A percentile compares a stretch with the other conserved stretches of the same genome.
phyloP scores from a whole-genome alignment of 106 monocot species.

The Dactylorhiza incarnata region DNA sequence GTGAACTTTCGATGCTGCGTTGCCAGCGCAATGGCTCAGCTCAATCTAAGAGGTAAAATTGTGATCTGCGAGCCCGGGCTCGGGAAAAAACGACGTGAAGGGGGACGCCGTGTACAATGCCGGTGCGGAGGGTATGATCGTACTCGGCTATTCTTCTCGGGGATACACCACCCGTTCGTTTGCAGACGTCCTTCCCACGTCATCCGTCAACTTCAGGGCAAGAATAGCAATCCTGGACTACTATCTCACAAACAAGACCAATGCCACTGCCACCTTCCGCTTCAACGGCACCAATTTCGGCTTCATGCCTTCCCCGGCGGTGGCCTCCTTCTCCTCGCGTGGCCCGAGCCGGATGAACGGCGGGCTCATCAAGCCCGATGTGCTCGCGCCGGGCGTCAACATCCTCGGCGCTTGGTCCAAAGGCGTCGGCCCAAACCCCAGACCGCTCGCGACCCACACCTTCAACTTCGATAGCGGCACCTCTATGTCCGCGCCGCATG shows the following conservation, averaged over 20 bases:
- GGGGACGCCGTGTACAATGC: not conserved
- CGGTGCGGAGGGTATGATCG: conserved; percentile 4
- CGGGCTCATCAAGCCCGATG: not conserved
- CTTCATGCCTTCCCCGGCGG: not conserved
- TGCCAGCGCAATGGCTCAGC: not conserved
- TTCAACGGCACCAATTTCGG: not conserved
- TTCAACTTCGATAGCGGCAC: conserved; percentile 8
- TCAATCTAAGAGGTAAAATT: conserved; percentile 2
- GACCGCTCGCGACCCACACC: not conserved
- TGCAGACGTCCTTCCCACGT: not conserved
- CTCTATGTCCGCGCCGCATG: conserved; percentile 16
- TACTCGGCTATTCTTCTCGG: not conserved
- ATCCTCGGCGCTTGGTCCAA: conserved; percentile 8
- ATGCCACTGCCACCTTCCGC: not conserved
- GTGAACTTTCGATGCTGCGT: not conserved
- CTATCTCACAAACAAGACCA: not conserved
- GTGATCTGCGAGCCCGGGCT: not conserved
- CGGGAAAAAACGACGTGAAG: not conserved
- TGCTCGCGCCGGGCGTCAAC: conserved; percentile 9
- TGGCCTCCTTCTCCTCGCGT: not conserved
- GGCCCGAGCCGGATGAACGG: too few relatives aligned
- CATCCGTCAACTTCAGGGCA: not conserved
- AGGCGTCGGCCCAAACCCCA: conserved; percentile 10
- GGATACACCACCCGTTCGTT: not conserved
- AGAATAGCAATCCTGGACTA: not conserved